A percentile compares a stretch with the other conserved stretches of the same genome.
These are phyloP conservation scores for Populus deltoides DNA, from an alignment of 345 rosid species.

Conservation along the genomic window DNA sequence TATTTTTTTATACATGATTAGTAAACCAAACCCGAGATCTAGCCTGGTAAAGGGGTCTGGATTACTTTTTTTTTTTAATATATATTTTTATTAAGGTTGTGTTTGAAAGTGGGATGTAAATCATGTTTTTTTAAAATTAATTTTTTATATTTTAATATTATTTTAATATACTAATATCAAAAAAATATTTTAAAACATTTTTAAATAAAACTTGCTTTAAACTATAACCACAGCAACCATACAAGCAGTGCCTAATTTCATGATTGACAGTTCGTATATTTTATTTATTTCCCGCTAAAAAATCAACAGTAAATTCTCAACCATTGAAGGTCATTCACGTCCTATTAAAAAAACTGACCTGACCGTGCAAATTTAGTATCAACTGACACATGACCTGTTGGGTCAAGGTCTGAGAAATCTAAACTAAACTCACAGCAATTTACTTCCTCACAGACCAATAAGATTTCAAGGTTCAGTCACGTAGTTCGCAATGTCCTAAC, in stretches of 20 bases:
- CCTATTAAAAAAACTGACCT: background rate
- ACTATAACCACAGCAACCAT: no score
- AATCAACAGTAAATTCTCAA: background rate
- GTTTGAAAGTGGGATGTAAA: accelerated
- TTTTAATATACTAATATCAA: no score
- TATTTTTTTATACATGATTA: no score
- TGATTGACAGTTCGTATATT: background rate
- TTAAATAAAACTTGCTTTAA: no score
- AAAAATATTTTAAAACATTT: no score
- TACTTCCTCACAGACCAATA: conserved; percentile 6
- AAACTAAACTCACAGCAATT: background rate
- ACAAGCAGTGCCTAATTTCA: background rate
- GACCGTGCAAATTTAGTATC: background rate
- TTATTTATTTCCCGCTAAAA: conserved; percentile 2
- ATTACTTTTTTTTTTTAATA: no score
- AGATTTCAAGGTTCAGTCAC: background rate
- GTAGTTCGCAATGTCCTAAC: background rate
- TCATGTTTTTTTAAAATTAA: no score
- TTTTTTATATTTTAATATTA: no score
- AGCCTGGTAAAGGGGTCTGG: no score
- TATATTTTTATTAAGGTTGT: no score
- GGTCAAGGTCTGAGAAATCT: background rate
- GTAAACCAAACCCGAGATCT: no score
- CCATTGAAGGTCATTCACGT: background rate
- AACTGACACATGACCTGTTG: background rate